These are phyloP conservation scores for Fusarium duplospermum DNA, from an alignment of 2,329 filamentous ascomycete species.

Conservation along the genomic window DNA sequence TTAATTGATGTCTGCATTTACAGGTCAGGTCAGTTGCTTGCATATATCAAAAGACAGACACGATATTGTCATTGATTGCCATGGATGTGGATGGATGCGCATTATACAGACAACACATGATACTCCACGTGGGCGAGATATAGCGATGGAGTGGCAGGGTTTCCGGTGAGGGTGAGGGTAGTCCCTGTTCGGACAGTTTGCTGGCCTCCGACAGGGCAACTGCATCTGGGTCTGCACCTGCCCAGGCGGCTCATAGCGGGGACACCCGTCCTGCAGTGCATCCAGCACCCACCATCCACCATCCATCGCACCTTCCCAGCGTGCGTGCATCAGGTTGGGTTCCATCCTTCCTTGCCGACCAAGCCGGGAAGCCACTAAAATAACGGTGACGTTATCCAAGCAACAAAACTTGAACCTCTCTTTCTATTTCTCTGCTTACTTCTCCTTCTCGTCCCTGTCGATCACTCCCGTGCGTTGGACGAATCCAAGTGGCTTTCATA, in stretches of 20 bases:
- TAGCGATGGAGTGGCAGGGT: slow-evolving; percentile 6
- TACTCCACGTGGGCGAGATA: slow-evolving; percentile 4
- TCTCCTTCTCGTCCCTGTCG: not conserved
- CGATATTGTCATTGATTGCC: not conserved
- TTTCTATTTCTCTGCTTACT: not conserved
- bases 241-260: not conserved
- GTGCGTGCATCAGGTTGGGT: not conserved
- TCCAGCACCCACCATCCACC: not conserved
- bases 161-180: not conserved
- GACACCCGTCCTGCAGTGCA: not conserved
- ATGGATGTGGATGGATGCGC: not conserved
- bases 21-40: not conserved
- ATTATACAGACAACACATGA: slow-evolving; percentile 1
- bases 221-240: not conserved
- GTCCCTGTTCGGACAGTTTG: not conserved
- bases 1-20: not conserved
- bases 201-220: not conserved
- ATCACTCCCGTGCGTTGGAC: not conserved
- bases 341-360: not conserved
- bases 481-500: not conserved
- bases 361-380: not conserved
- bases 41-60: not conserved
- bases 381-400: not conserved
- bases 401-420: not conserved
- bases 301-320: not conserved